Conservation (phyloP, 2,329 filamentous ascomycete genomes). For the Xylariaceae sp. region DNA sequence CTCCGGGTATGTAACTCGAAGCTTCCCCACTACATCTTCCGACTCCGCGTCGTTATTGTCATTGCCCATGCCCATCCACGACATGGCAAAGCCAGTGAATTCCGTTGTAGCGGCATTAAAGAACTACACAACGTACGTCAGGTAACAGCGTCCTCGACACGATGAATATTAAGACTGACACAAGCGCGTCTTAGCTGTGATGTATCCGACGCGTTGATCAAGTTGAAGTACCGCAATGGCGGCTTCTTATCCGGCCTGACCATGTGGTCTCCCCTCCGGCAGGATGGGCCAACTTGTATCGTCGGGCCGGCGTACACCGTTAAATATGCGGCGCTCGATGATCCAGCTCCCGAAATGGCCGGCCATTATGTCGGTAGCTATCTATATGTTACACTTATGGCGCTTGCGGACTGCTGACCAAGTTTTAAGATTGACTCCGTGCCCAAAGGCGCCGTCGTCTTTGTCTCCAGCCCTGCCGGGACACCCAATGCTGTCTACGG, state of each 20-base stretch:
- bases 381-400: not conserved
- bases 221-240: conserved; percentile 45
- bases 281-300: conserved; percentile 49
- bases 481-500: conserved; percentile 51
- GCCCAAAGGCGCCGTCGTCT: conserved; percentile 44
- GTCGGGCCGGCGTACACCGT: conserved; percentile 54
- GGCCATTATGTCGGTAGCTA: conserved; percentile 43
- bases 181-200: conserved; percentile 41
- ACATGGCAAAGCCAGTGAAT: conserved; percentile 23
- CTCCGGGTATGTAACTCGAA: too few species aligned
- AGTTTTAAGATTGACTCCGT: conserved; percentile 45
- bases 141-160: too few species aligned
- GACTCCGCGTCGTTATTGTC: too few species aligned
- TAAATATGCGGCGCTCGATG: conserved; percentile 44
- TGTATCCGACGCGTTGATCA: conserved; percentile 49
- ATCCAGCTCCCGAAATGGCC: conserved; percentile 42
- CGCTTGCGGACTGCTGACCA: conserved; percentile 12
- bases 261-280: conserved; percentile 51
- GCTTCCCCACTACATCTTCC: too few species aligned
- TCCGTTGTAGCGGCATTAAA: conserved; percentile 30
- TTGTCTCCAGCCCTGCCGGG: conserved; percentile 44
- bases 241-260: conserved; percentile 52
- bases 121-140: conserved; percentile 32
- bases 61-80: too few species aligned
- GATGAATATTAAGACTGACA: too few species aligned